Base-by-base conservation (phyloP, 2,329 filamentous ascomycete genomes). In the Calonectria honghensis region DNA sequence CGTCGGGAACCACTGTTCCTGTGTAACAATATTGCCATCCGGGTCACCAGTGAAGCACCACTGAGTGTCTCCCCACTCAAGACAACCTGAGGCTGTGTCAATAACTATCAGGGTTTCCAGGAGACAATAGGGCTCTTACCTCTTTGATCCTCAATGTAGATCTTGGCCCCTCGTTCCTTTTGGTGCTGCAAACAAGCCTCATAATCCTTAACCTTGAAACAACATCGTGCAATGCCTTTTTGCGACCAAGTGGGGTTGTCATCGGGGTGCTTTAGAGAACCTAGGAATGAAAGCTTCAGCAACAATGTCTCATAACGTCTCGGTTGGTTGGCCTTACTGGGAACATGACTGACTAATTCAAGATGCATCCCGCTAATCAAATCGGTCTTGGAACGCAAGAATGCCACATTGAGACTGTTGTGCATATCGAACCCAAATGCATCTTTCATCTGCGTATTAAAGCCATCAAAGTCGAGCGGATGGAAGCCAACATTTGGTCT, bases 401-500 rank as follows among this genome's bases (percentile, higher is more conserved):
- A 59, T 24, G 27, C 54, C 32, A 59, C 54, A 37, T 37, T 59
- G 13, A 35, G 54, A 37, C 54, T 59, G 7, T 59, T 59, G 27
- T 59, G 54, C 54, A 59, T 59, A 20, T 59, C 31, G 16, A 59
- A 59, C 6, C 54, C 54, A 11, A 59, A 59, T 14, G 54, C 54
- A 37, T 59, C 54, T n/a, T 59, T 59, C 54, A 59, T 59, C 32
- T 59, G 54, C 10, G 18, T 59, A 24, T 59, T 59, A 37, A 59
- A 59, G 20, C 54, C 54, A 24, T 59, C 31, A 16, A 59, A 59
- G 13, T 32, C 35, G n/a, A 59, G 54, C 4, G 54, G 54, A 24
- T 59, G 54, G 32, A 59, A 59, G 18, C 54, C 54, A 20, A 59
- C 31, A 7, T 59, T 31, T 24, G 54, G 54, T 6, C 54, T 35